A percentile compares a stretch with the other conserved stretches of the same genome.
Evolutionary conservation across 805 yeast species (phyloP).

Genomic region (Blastobotrys mokoenaii): DNA sequence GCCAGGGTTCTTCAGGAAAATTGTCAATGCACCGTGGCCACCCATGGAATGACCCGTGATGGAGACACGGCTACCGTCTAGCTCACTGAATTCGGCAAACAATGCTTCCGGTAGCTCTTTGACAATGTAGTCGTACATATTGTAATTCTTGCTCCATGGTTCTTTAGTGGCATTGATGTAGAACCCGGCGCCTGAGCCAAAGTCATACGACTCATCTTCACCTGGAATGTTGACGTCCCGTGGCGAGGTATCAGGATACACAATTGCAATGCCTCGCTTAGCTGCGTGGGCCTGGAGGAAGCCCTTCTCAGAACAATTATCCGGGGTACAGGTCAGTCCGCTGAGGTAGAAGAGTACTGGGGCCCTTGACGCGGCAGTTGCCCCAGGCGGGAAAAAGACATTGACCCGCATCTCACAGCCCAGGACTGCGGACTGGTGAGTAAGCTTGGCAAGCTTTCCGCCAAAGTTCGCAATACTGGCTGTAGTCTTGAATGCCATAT

Average conservation of each 20-base stretch:
- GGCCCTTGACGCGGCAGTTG: conserved; percentile 30
- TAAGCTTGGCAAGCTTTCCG: conserved; percentile 67
- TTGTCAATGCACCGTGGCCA: conserved; percentile 82
- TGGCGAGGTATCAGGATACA: conserved; percentile 96
- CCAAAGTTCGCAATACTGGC: conserved; percentile 56
- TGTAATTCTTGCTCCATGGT: conserved; percentile 66
- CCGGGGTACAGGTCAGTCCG: conserved; percentile 89
- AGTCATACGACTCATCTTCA: conserved; percentile 79
- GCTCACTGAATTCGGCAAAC: conserved; percentile 31
- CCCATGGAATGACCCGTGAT: conserved; percentile 99
- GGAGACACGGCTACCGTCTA: conserved; percentile 54
- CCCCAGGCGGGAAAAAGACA: conserved; percentile 64
- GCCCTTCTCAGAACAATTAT: conserved; percentile 91
- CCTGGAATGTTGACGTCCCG: conserved; percentile 72
- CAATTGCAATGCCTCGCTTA: conserved; percentile 75
- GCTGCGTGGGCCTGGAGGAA: conserved; percentile 75
- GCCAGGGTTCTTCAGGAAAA: conserved; percentile 61
- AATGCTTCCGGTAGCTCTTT: conserved; percentile 57
- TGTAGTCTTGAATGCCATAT: conserved; percentile 34
- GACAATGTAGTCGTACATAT: conserved; percentile 79
- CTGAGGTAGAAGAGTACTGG: conserved; percentile 78
- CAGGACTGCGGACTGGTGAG: conserved; percentile 61
- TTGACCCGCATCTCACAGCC: conserved; percentile 76
- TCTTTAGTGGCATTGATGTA: conserved; percentile 75
- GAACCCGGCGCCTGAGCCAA: conserved; percentile 94